Conservation (phyloP, 1,139 yeast species). For the Ogataea hybrid region DNA sequence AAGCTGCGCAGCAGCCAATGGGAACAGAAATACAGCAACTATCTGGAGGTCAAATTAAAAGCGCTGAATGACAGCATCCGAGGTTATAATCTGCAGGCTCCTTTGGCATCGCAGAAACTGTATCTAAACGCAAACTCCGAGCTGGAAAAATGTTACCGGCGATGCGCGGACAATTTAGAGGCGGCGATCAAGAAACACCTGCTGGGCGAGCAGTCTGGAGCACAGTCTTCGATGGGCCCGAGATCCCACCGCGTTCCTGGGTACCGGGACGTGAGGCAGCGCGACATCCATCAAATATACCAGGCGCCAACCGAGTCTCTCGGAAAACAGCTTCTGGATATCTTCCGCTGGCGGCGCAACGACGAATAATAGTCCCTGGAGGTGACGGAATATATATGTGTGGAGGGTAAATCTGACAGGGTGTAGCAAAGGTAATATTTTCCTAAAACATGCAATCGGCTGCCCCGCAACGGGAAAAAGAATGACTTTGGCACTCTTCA, state of each 20-base stretch:
- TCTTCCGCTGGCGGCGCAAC: constrained; percentile 28
- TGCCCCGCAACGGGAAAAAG: constrained; percentile 7
- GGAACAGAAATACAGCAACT: constrained; percentile 38
- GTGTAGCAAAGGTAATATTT: constrained; percentile 5
- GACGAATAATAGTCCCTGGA: constrained; percentile 1
- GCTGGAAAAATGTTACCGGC: constrained; percentile 37
- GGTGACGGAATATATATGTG: not conserved
- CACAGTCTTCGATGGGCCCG: constrained; percentile 1
- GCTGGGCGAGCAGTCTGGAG: constrained; percentile 1
- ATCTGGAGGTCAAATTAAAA: constrained; percentile 44
- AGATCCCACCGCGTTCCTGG: constrained; percentile 7
- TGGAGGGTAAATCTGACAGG: not conserved
- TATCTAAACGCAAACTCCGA: constrained; percentile 58
- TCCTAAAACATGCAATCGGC: not conserved
- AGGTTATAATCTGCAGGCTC: constrained; percentile 79
- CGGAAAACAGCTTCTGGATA: constrained; percentile 25
- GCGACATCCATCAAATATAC: constrained; percentile 17
- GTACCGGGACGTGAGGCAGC: constrained; percentile 25
- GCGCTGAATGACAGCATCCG: constrained; percentile 59
- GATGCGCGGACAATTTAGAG: constrained; percentile 30
- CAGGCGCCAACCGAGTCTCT: constrained; percentile 30
- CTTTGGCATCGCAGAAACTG: constrained; percentile 68
- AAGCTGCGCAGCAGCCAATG: constrained; percentile 34
- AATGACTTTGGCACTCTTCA: not conserved
- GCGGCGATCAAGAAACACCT: constrained; percentile 26